A percentile compares a stretch with the other conserved stretches of the same genome.
These are phyloP conservation scores for Pyrenophora tritici-repentis DNA, from an alignment of 2,329 filamentous ascomycete genomes.

Conservation along the genomic window DNA sequence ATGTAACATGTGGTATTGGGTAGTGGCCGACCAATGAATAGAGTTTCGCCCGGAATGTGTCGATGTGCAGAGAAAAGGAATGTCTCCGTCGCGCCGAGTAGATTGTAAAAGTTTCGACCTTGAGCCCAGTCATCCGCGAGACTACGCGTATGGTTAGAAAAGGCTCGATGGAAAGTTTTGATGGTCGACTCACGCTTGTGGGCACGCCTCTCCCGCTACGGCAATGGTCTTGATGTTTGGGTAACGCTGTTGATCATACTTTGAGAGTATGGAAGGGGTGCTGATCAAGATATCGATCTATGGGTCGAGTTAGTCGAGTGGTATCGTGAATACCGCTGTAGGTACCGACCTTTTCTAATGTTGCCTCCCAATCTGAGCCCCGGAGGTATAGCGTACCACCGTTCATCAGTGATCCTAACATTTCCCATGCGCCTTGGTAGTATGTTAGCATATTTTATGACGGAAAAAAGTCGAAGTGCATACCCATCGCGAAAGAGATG, in stretches of 20 bases:
- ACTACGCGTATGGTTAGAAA: conserved; percentile 21
- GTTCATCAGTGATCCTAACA: conserved; percentile 62
- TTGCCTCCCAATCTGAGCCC: conserved; percentile 56
- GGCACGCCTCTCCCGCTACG: conserved; percentile 61
- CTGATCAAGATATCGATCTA: conserved; percentile 60
- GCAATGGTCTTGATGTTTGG: conserved; percentile 60
- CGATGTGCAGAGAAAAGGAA: conserved; percentile 62
- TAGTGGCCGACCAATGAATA: conserved; percentile 62
- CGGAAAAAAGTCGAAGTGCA: conserved; percentile 26
- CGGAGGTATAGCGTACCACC: conserved; percentile 62
- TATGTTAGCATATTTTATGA: conserved; percentile 3
- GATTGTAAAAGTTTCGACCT: conserved; percentile 53
- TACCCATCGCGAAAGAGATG: conserved; percentile 67
- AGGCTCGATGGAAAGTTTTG: background rate
- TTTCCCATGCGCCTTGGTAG: conserved; percentile 62
- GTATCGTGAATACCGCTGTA: background rate
- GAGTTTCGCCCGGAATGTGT: conserved; percentile 52
- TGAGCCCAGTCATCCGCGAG: conserved; percentile 63
- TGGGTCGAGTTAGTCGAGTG: conserved; percentile 7
- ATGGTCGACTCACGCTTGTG: conserved; percentile 46
- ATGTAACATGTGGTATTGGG: conserved; percentile 64
- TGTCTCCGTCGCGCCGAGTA: conserved; percentile 65
- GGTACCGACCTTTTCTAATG: conserved; percentile 51
- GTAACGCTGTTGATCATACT: conserved; percentile 54
- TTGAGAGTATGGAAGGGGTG: conserved; percentile 61